Percentiles rank a stretch among this genome's conserved stretches.
phyloP scores from a whole-genome alignment of 73 alveolate species.

The Tetrahymena thermophila region DNA sequence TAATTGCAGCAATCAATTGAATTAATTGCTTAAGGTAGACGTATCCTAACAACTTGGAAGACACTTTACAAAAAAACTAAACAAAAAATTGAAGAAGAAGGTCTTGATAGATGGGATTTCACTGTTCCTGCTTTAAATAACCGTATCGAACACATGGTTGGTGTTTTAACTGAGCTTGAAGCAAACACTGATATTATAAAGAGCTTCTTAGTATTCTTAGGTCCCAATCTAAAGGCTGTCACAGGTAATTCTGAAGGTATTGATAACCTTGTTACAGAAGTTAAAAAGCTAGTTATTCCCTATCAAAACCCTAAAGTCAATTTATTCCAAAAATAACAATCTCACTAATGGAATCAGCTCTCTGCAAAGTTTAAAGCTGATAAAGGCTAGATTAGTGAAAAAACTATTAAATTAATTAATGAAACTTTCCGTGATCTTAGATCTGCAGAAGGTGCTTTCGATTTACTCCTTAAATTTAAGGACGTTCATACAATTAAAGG shows the following conservation, averaged over 20 bases:
- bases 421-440: constrained; percentile 85
- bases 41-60: constrained; percentile 90
- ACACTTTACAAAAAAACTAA: constrained; percentile 80
- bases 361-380: constrained; percentile 78
- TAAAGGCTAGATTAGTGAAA: constrained; percentile 74
- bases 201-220: constrained; percentile 82
- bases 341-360: constrained; percentile 76
- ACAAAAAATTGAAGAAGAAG: constrained; percentile 74
- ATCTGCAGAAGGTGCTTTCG: constrained; percentile 98
- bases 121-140: constrained; percentile 70
- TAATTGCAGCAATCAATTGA: constrained; percentile 67
- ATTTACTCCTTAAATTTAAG: constrained; percentile 86
- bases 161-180: constrained; percentile 75
- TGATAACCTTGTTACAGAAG: constrained; percentile 84
- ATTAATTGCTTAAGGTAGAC: constrained; percentile 81
- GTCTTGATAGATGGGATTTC: constrained; percentile 91
- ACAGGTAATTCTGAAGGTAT: constrained; percentile 91
- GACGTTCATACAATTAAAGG: constrained; percentile 78
- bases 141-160: constrained; percentile 88
- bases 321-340: constrained; percentile 73
- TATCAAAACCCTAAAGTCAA: constrained; percentile 74
- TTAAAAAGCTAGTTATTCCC: constrained; percentile 77
- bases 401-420: constrained; percentile 84
- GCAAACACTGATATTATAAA: constrained; percentile 69
- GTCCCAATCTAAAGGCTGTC: constrained; percentile 92